Conservation (phyloP, 345 rosid species). For the Euphorbia lathyris region DNA sequence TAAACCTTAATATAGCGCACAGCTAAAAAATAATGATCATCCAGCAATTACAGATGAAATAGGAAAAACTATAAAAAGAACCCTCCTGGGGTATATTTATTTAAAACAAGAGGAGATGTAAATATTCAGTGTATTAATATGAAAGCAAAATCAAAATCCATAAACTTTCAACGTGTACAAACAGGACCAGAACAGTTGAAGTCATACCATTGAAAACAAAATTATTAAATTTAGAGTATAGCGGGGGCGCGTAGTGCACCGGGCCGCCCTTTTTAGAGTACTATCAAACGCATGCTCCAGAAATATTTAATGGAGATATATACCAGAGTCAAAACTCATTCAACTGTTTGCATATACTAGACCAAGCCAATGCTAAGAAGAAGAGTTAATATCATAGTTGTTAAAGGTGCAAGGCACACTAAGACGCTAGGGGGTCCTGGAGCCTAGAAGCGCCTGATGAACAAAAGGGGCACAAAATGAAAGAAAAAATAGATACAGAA, state of each 20-base stretch:
- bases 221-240: not conserved
- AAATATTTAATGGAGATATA: not conserved
- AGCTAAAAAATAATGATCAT: constrained; percentile 2
- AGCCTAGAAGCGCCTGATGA: no score
- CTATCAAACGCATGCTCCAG: not conserved
- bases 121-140: not conserved
- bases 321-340: not conserved
- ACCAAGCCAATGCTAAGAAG: not conserved
- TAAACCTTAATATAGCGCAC: not conserved
- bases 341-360: not conserved
- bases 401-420: no score
- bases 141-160: not conserved
- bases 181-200: not conserved
- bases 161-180: not conserved
- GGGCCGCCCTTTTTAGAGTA: no score
- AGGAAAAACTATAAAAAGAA: not conserved
- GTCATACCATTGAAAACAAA: not conserved
- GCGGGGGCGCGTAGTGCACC: no score
- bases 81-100: not conserved
- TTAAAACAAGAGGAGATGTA: not conserved
- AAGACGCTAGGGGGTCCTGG: no score
- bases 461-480: no score
- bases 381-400: no score
- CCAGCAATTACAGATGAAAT: constrained; percentile 1
- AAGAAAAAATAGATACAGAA: no score